Evolutionary conservation across 2,329 filamentous ascomycete genomes (phyloP).

Genomic region (Dryadomyces quercivorus): DNA sequence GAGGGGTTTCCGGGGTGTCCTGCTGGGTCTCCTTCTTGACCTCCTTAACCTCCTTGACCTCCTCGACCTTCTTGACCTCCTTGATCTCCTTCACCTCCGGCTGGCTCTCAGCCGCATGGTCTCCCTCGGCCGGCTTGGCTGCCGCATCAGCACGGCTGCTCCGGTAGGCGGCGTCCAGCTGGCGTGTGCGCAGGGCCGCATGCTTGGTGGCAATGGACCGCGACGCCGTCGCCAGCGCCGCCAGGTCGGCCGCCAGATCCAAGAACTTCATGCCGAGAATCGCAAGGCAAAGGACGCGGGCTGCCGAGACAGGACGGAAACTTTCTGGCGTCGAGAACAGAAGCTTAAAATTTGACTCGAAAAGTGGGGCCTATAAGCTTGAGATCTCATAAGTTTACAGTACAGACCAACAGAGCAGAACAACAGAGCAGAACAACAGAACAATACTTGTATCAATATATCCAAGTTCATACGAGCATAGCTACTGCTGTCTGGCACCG

Average conservation of each 20-base stretch:
- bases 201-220: conserved; percentile 54
- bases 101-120: neutral
- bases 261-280: conserved; percentile 40
- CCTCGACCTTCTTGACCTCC: too few species aligned
- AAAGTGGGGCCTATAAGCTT: neutral
- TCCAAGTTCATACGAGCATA: too few species aligned
- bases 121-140: too few species aligned
- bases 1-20: neutral
- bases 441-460: too few species aligned
- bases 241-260: conserved; percentile 56
- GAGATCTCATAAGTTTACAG: too few species aligned
- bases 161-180: conserved; percentile 23
- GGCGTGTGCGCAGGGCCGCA: conserved; percentile 41
- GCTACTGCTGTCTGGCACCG: too few species aligned
- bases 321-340: neutral
- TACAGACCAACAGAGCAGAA: too few species aligned
- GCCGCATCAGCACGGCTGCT: neutral
- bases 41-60: too few species aligned
- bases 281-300: neutral
- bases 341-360: neutral
- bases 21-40: neutral
- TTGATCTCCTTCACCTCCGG: too few species aligned
- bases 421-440: too few species aligned
- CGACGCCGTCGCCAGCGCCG: conserved; percentile 57
- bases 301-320: neutral